Evolutionary conservation across 345 rosid species (phyloP).

Genomic region (Atalantia buxifolia): DNA sequence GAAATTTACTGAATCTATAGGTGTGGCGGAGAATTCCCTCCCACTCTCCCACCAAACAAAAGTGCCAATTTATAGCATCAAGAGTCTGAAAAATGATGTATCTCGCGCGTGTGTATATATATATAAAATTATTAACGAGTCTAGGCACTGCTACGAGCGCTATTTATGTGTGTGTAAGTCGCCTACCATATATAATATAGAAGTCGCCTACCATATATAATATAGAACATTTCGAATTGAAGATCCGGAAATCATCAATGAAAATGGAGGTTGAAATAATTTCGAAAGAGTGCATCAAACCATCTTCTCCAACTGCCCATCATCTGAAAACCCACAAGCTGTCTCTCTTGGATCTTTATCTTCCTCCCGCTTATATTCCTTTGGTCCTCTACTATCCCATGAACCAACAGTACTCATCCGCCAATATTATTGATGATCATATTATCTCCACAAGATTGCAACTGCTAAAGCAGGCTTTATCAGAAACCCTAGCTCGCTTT

Average conservation of each 20-base stretch:
- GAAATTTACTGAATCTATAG: too few species aligned
- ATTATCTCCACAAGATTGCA: not conserved
- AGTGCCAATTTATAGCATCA: too few species aligned
- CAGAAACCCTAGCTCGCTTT: slow-evolving; percentile 21
- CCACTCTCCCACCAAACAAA: too few species aligned
- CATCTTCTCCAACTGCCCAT: slow-evolving; percentile 25
- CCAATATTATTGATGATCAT: not conserved
- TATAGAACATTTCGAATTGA: too few species aligned
- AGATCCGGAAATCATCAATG: not conserved
- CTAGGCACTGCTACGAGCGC: too few species aligned
- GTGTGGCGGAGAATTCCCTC: too few species aligned
- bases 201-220: too few species aligned
- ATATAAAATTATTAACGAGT: too few species aligned
- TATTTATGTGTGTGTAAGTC: too few species aligned
- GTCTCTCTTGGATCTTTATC: slow-evolving; percentile 27
- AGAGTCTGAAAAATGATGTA: too few species aligned
- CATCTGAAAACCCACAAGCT: slow-evolving; percentile 22
- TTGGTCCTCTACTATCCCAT: slow-evolving; percentile 17
- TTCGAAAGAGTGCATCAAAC: slow-evolving; percentile 23
- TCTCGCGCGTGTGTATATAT: rapidly evolving
- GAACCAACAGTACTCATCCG: not conserved
- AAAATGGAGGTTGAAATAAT: slow-evolving; percentile 23
- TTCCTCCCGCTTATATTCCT: slow-evolving; percentile 19
- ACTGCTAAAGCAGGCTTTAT: slow-evolving; percentile 14
- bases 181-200: too few species aligned